Evolutionary conservation across 176 grass and related monocot genomes (phyloP), one percentile per base, ranked within the genome.

Genomic region (Zea mays): DNA sequence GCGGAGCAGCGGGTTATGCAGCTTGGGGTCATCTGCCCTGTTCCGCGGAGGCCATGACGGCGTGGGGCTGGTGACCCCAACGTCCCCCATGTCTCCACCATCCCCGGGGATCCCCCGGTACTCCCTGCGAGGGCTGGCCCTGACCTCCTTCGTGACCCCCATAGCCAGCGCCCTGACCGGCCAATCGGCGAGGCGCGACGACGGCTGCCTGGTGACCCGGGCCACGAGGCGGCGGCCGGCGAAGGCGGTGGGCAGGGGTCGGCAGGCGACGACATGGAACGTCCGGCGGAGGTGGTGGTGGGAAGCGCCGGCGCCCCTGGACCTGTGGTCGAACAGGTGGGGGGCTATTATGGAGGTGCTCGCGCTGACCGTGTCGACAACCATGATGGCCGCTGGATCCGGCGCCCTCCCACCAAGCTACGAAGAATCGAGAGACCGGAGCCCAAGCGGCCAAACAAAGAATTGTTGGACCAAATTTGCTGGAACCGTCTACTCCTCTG

Each of bases 1-100:
- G 2, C 91, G 89, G 10, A 90, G 74, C 81, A 98, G 47, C 1
- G 95, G 95, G 83, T 98, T 98, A 3, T 92, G 91, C 48, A 98
- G 83, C 41, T 77, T 83, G 0, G 95, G 91, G 15, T 98, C 77
- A 46, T 98, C 95, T 0, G 89, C 91, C 74, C 71, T 78, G 87
- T 94, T 98, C 40, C 71, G 51, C 1, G 91, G 95, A 3, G 91
- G 95, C 89, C 91, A 98, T 2, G 85, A 74, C 20, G 82, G 75
- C 14, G 67, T 52, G 2, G 75, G 84, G 68, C 12, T 67, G 33
- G 4, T 83, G 14, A 45, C 12, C 69, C 10, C 16, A 20, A 58
- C 15, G 44, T 71, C 74, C 4, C n/a, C 91, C 69, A 71, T 27
- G 50, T 75, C 87, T 5, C 65, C 79, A 6, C 88, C 89, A 1